Conservation (phyloP, 2,329 filamentous ascomycete species). For the Iodosphaeria phyllophila region DNA sequence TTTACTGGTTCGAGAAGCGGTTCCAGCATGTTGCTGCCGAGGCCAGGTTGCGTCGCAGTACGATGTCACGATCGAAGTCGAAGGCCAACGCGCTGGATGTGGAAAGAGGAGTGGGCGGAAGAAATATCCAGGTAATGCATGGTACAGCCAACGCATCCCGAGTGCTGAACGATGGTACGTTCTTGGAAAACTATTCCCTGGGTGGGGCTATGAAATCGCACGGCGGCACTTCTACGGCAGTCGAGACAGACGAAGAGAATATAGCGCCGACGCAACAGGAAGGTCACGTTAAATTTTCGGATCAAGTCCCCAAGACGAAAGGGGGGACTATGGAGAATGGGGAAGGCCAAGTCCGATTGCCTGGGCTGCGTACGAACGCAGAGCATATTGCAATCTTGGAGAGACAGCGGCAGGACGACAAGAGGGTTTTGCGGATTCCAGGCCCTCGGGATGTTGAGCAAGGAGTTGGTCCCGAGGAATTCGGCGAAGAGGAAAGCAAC, state of each 20-base stretch:
- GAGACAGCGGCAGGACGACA: constrained; percentile 54
- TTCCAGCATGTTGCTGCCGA: constrained; percentile 73
- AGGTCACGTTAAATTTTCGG: constrained; percentile 41
- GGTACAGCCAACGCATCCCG: constrained; percentile 31
- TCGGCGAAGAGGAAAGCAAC: constrained; percentile 18
- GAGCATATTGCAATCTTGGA: constrained; percentile 81
- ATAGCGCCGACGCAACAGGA: constrained; percentile 20
- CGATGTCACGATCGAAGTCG: constrained; percentile 42
- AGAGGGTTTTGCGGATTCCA: constrained; percentile 69
- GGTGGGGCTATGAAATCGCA: constrained; percentile 9
- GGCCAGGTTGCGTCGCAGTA: constrained; percentile 45
- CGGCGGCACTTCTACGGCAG: constrained; percentile 5
- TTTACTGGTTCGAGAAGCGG: constrained; percentile 97
- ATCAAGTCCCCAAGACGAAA: constrained; percentile 19
- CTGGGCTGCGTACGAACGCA: constrained; percentile 37
- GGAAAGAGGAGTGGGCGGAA: constrained; percentile 45
- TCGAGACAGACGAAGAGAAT: too few relatives aligned
- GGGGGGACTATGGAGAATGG: constrained; percentile 27
- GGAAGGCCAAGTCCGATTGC: constrained; percentile 26
- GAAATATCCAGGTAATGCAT: constrained; percentile 48
- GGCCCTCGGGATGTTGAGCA: constrained; percentile 80
- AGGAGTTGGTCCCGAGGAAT: constrained; percentile 48
- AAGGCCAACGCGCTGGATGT: constrained; percentile 21
- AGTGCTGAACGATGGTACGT: constrained; percentile 40
- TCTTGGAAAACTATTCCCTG: constrained; percentile 23